Conservation (phyloP, 805 yeast genomes). For the Candida ovalis region DNA sequence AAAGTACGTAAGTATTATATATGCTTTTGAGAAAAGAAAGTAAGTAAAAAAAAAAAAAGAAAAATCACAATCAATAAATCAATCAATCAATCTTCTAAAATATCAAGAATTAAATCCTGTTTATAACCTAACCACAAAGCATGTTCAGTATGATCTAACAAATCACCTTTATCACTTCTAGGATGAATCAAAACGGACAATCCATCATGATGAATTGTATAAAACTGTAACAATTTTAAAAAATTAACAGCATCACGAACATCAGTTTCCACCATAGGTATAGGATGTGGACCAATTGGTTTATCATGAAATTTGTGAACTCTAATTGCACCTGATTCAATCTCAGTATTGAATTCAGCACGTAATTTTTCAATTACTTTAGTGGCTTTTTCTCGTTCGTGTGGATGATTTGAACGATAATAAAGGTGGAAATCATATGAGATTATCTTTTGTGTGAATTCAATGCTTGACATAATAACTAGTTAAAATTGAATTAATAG, state of each 20-base stretch:
- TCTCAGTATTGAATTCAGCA: conserved; percentile 15
- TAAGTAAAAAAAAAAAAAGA: too few relatives aligned
- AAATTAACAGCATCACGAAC: conserved; percentile 44
- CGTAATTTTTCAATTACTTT: conserved; percentile 21
- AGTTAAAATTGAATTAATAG: too few relatives aligned
- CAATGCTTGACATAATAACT: too few relatives aligned
- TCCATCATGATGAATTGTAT: conserved; percentile 48
- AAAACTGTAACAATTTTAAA: conserved; percentile 43
- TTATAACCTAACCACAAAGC: conserved; percentile 55
- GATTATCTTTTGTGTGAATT: conserved; percentile 20
- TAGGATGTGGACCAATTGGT: conserved; percentile 58
- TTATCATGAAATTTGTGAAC: conserved; percentile 43
- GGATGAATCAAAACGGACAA: conserved; percentile 57
- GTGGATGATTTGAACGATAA: conserved; percentile 36
- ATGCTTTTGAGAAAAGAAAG: not conserved
- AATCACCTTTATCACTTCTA: conserved; percentile 36
- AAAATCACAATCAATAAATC: not conserved
- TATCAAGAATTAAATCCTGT: conserved; percentile 13
- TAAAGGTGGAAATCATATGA: conserved; percentile 58
- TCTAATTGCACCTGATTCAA: conserved; percentile 38
- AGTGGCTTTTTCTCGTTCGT: conserved; percentile 33
- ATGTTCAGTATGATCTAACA: conserved; percentile 47
- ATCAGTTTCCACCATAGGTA: conserved; percentile 57
- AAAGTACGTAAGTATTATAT: not conserved
- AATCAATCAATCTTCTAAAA: not conserved